Evolutionary conservation across 2,329 filamentous ascomycete species (phyloP).

Genomic region (Diaporthe ampelina): DNA sequence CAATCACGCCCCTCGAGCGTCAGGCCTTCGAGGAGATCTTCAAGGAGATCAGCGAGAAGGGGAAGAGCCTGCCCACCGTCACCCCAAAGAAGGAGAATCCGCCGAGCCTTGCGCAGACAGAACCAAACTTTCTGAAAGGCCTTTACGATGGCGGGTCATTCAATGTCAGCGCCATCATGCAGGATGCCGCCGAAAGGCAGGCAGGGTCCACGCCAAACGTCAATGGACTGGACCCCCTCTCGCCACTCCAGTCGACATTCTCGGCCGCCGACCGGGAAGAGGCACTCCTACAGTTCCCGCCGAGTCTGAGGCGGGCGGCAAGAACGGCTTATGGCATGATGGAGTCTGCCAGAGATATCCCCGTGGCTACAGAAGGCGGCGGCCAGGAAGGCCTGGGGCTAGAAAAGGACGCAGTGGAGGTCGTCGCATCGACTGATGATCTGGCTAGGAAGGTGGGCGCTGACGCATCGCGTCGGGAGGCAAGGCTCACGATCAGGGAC

Average conservation of each 20-base stretch:
- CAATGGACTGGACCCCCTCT: slow-evolving; percentile 40
- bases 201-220: slow-evolving; percentile 29
- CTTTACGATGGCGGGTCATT: slow-evolving; percentile 37
- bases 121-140: slow-evolving; percentile 29
- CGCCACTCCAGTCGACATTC: slow-evolving; percentile 42
- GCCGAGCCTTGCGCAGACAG: slow-evolving; percentile 35
- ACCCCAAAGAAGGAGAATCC: slow-evolving; percentile 40
- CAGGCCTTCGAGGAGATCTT: slow-evolving; percentile 68
- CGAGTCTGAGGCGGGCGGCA: slow-evolving; percentile 56
- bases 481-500: slow-evolving; percentile 65
- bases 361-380: slow-evolving; percentile 39
- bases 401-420: slow-evolving; percentile 47
- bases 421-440: slow-evolving; percentile 39
- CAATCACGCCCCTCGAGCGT: slow-evolving; percentile 70
- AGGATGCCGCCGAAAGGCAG: slow-evolving; percentile 45
- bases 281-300: slow-evolving; percentile 57
- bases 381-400: neutral
- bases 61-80: slow-evolving; percentile 44
- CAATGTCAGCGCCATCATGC: slow-evolving; percentile 47
- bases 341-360: slow-evolving; percentile 41
- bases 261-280: slow-evolving; percentile 51
- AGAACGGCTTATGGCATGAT: slow-evolving; percentile 54
- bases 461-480: slow-evolving; percentile 57
- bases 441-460: slow-evolving; percentile 53
- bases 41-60: slow-evolving; percentile 63